Evolutionary conservation across 441 rosid species (phyloP).

Genomic region (Erysimum cheiri): DNA sequence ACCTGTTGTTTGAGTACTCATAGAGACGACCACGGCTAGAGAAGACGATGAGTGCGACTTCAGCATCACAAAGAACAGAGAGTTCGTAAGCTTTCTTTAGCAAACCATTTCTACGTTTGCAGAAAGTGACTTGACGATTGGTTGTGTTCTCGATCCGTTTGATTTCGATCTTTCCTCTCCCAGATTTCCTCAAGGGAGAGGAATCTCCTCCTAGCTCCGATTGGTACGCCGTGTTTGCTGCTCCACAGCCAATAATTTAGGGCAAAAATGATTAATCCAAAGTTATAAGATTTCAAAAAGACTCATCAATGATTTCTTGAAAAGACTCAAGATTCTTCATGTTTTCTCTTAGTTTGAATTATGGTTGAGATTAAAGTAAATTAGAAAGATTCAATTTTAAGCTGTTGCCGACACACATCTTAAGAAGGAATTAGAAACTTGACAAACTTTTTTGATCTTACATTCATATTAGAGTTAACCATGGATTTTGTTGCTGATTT

Average conservation of each 20-base stretch:
- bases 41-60: conserved; percentile 91
- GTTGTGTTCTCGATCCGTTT: conserved; percentile 99
- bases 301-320: conserved; percentile 25
- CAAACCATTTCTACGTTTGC: conserved; percentile 93
- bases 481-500: not conserved
- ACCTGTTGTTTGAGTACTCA: conserved; percentile 95
- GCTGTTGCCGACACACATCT: conserved; percentile 24
- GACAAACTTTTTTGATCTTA: too few species aligned
- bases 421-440: not conserved
- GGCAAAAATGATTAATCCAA: conserved; percentile 16
- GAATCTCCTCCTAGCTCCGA: conserved; percentile 53
- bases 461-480: conserved; percentile 5
- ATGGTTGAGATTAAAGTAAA: conserved; percentile 23
- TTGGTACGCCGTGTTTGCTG: conserved; percentile 61
- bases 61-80: conserved; percentile 95
- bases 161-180: conserved; percentile 98
- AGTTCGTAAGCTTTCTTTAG: conserved; percentile 96
- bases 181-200: conserved; percentile 75
- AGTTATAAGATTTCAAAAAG: conserved; percentile 17
- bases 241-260: conserved; percentile 30
- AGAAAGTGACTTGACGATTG: conserved; percentile 95
- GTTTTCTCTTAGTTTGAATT: conserved; percentile 4
- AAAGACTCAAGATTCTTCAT: conserved; percentile 15
- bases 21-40: conserved; percentile 98
- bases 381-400: not conserved